phyloP scores from a whole-genome alignment of 2,329 filamentous ascomycete species.

The Botrytis paeoniae region DNA sequence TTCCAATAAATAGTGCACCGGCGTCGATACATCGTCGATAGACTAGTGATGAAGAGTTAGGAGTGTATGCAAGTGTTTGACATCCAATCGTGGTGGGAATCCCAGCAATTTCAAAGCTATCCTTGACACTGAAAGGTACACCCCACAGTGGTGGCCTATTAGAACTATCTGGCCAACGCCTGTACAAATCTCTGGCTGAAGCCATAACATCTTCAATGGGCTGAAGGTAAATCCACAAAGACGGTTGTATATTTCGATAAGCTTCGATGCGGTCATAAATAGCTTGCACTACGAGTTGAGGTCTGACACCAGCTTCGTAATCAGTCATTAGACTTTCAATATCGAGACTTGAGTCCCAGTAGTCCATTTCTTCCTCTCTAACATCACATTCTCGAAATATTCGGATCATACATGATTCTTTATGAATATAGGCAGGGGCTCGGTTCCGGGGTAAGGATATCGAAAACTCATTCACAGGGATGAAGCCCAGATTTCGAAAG shows the following conservation, averaged over 20 bases:
- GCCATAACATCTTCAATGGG: constrained; percentile 42
- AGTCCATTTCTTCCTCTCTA: constrained; percentile 20
- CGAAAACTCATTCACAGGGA: constrained; percentile 28
- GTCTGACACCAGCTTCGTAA: constrained; percentile 33
- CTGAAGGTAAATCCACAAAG: constrained; percentile 51
- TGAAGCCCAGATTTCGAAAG: constrained; percentile 30
- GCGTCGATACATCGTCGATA: constrained; percentile 47
- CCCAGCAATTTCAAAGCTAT: constrained; percentile 48
- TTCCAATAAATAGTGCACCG: constrained; percentile 56
- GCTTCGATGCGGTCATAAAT: constrained; percentile 36
- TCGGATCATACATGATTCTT: constrained; percentile 35
- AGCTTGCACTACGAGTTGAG: constrained; percentile 32
- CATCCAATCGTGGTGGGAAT: constrained; percentile 47
- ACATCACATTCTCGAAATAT: constrained; percentile 26
- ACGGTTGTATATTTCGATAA: constrained; percentile 47
- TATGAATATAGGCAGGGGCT: constrained; percentile 25
- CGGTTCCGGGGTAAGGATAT: constrained; percentile 24
- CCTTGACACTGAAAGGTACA: constrained; percentile 50
- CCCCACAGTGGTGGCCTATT: constrained; percentile 49
- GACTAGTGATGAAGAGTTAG: constrained; percentile 45
- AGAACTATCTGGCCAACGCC: constrained; percentile 40
- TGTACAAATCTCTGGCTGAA: constrained; percentile 43
- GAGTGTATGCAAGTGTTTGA: constrained; percentile 45
- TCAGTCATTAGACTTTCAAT: constrained; percentile 30
- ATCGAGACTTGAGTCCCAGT: constrained; percentile 34